Base-by-base conservation (phyloP, 768 basidiomycete species). In the Auricularia sp. region DNA sequence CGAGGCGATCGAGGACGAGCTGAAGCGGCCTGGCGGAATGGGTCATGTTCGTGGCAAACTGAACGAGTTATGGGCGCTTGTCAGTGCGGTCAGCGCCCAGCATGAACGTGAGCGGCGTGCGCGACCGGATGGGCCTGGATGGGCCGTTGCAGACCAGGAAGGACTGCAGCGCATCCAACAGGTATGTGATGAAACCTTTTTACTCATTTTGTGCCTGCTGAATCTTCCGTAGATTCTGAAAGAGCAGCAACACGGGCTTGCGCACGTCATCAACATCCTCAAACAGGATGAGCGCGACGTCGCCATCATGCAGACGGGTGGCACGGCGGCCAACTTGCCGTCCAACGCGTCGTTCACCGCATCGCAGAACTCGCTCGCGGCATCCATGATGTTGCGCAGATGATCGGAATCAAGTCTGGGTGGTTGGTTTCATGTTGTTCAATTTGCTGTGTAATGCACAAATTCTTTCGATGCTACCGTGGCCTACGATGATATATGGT, bases 131-230 rank as follows among this genome's bases (percentile, higher is more conserved):
- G 65, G 62, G 16, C 79, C 81, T 7, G 88, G 86, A 69, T 92
- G 90, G 90, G 82, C 85, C 0, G 89, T 93, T n/a, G 88, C 90
- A 2, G 92, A 94, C 72, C 89, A 91, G 70, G 90, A 92, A 1
- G 92, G 92, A 1, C 75, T 94, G 64, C 79, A 83, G 59, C 85
- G 90, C 73, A 85, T 94, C 64, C 79, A 86, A 3, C 86, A 89
- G 81, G 90, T 89, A 65, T 18, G 79, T 71, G 59, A 16, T 39
- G 29, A 29, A 29, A 2, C 0, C 29, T 29, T 29, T 29, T 29
- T 29, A 29, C 29, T 29, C 29, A 29, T 29, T 29, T 29, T 29
- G 29, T 29, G 29, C 29, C 29, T 29, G 29, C 29, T 29, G 29
- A 29, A 29, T 29, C 29, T 29, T 16, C 45, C 7, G 7, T 69